These are phyloP conservation scores for Rasamsonia emersonii DNA, from an alignment of 2,329 filamentous ascomycete genomes.

Conservation along the genomic window DNA sequence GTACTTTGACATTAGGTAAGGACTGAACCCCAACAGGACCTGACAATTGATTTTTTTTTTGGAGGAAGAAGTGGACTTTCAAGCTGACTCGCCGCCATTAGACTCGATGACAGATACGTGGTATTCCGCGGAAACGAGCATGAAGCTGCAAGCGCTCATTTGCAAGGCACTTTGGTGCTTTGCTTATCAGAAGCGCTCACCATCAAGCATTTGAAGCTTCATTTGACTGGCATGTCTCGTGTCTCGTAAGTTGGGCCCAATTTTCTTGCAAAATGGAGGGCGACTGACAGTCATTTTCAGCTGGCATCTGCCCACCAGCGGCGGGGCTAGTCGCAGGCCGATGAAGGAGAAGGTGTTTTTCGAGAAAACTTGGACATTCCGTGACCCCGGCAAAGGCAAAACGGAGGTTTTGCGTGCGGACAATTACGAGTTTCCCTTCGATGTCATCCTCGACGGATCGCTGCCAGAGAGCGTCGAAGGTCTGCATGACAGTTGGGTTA, in stretches of 20 bases:
- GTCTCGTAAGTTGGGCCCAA: constrained; percentile 51
- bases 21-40: constrained; percentile 6
- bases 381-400: constrained; percentile 41
- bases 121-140: constrained; percentile 67
- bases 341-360: constrained; percentile 47
- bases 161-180: constrained; percentile 66
- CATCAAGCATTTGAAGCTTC: constrained; percentile 64
- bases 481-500: constrained; percentile 73
- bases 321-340: constrained; percentile 28
- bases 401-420: constrained; percentile 56
- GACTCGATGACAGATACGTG: constrained; percentile 69
- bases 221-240: constrained; percentile 61
- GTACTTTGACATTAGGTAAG: constrained; percentile 42
- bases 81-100: constrained; percentile 27
- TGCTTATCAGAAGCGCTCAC: constrained; percentile 61
- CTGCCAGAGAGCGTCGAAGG: constrained; percentile 85
- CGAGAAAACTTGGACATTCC: constrained; percentile 64
- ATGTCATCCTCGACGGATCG: constrained; percentile 59
- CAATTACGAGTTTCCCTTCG: constrained; percentile 79
- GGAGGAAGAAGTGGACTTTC: constrained; percentile 2
- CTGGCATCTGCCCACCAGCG: constrained; percentile 29
- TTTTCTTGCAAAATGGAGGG: neutral
- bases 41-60: constrained; percentile 8
- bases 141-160: constrained; percentile 65
- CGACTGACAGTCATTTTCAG: constrained; percentile 11